Evolutionary conservation across 495 filamentous ascomycete genomes (phyloP).

Genomic region (Podospora anserina): DNA sequence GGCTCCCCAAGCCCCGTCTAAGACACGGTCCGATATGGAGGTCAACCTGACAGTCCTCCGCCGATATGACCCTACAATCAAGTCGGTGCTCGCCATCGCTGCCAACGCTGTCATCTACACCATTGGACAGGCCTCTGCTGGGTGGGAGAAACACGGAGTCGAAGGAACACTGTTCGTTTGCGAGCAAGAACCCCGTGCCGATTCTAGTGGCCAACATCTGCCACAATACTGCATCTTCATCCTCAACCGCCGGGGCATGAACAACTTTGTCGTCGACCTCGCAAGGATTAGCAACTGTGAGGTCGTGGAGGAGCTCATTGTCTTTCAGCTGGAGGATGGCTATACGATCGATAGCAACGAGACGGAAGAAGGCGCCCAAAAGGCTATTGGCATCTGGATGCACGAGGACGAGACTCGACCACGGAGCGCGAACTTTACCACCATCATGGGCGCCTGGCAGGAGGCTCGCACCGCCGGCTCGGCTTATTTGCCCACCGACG

Average conservation of each 20-base stretch:
- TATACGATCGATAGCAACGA: slow-evolving; percentile 24
- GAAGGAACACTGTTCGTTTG: slow-evolving; percentile 85
- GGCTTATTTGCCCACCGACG: slow-evolving; percentile 10
- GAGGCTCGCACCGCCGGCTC: slow-evolving; percentile 22
- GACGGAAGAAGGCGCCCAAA: slow-evolving; percentile 27
- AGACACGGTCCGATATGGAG: slow-evolving; percentile 66
- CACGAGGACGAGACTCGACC: slow-evolving; percentile 46
- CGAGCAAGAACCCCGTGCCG: slow-evolving; percentile 48
- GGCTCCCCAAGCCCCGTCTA: slow-evolving; percentile 35
- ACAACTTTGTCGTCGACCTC: slow-evolving; percentile 45
- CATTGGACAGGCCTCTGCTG: slow-evolving; percentile 56
- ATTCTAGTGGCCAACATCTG: slow-evolving; percentile 22
- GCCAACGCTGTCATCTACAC: slow-evolving; percentile 76
- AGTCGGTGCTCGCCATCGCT: slow-evolving; percentile 67
- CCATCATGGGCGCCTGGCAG: slow-evolving; percentile 42
- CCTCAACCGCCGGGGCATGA: slow-evolving; percentile 45
- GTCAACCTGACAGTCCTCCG: slow-evolving; percentile 77
- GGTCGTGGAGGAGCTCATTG: slow-evolving; percentile 40
- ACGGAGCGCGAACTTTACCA: slow-evolving; percentile 33
- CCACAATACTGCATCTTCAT: slow-evolving; percentile 42
- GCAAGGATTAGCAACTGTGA: slow-evolving; percentile 40
- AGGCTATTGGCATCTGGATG: slow-evolving; percentile 46
- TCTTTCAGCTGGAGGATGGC: slow-evolving; percentile 41
- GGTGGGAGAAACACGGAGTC: slow-evolving; percentile 74
- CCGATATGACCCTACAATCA: slow-evolving; percentile 67